phyloP scores from a whole-genome alignment of 441 rosid species.

The Erodium chrysanthum region DNA sequence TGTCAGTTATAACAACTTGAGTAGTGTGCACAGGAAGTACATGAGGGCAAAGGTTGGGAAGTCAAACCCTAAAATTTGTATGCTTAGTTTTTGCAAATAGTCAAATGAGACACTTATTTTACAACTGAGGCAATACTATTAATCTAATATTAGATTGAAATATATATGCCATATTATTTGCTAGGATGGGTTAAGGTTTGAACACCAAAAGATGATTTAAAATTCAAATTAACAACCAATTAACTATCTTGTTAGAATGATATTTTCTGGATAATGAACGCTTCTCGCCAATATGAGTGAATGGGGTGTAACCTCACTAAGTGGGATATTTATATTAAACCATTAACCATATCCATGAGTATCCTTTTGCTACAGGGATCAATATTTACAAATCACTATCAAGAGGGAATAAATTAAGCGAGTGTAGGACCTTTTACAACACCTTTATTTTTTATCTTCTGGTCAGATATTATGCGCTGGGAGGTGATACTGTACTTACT shows the following conservation, averaged over 20 bases:
- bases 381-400: no score
- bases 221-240: background rate
- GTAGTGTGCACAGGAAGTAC: no score
- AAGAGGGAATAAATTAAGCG: no score
- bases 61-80: no score
- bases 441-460: no score
- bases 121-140: background rate
- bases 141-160: background rate
- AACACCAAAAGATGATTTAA: background rate
- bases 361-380: background rate
- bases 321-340: background rate
- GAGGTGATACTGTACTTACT: no score
- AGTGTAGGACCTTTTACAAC: no score
- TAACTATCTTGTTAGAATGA: background rate
- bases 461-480: no score
- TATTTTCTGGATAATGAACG: background rate
- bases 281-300: background rate
- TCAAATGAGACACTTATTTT: no score
- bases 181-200: background rate
- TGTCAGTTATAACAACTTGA: no score
- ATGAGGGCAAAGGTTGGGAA: no score
- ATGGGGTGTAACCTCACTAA: background rate
- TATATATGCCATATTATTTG: background rate
- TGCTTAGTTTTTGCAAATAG: no score
- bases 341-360: background rate